These are phyloP conservation scores for Kodamaea ohmeri DNA, from an alignment of 1,139 yeast genomes.

Conservation along the genomic window DNA sequence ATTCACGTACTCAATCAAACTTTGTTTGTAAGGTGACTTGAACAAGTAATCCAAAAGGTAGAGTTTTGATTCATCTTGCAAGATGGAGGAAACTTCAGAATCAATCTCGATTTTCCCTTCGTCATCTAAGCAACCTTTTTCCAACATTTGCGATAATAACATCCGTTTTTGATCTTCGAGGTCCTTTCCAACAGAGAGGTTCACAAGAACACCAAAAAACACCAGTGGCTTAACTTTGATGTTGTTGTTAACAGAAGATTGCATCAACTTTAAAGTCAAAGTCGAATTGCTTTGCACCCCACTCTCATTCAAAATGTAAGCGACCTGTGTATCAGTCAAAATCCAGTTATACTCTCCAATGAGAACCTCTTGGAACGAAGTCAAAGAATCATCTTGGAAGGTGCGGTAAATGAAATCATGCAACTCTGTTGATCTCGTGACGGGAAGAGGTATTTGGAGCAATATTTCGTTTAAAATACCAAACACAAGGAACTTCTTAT, in stretches of 20 bases:
- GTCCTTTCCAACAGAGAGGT: constrained; percentile 5
- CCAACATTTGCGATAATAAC: constrained; percentile 17
- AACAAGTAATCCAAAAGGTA: constrained; percentile 26
- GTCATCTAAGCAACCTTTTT: constrained; percentile 10
- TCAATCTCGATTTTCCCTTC: background rate
- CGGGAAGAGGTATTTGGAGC: constrained; percentile 22
- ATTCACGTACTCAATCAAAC: constrained; percentile 18
- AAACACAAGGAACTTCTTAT: constrained; percentile 14
- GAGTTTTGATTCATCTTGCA: constrained; percentile 17
- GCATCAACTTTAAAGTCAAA: constrained; percentile 7
- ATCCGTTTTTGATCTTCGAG: constrained; percentile 6
- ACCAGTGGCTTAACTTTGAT: constrained; percentile 2
- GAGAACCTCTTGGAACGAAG: background rate
- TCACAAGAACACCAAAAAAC: constrained; percentile 9
- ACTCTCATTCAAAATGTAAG: constrained; percentile 7
- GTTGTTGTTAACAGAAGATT: constrained; percentile 2
- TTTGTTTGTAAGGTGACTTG: constrained; percentile 12
- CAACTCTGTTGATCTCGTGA: constrained; percentile 13
- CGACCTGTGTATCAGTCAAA: constrained; percentile 20
- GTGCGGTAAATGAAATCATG: constrained; percentile 15
- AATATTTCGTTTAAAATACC: constrained; percentile 40
- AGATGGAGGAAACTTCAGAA: constrained; percentile 14
- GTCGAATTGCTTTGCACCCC: constrained; percentile 1
- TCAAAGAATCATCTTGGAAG: constrained; percentile 11
- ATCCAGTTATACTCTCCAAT: constrained; percentile 24